Evolutionary conservation across 1,139 yeast genomes (phyloP).

Genomic region (Saccharomyces hybrid): DNA sequence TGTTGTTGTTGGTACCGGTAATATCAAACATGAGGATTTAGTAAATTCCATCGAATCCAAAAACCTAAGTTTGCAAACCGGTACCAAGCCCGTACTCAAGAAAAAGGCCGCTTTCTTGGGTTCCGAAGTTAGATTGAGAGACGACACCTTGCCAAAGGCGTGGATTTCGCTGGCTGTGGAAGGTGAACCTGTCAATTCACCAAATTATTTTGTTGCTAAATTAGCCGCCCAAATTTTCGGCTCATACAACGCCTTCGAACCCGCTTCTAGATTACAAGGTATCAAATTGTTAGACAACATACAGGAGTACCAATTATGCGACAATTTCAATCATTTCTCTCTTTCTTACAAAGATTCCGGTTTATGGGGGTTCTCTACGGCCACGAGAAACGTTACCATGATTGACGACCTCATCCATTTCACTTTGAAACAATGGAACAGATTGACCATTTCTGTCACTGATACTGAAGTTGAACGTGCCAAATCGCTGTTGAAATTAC

Average conservation of each 20-base stretch:
- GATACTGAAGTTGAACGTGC: conserved; percentile 75
- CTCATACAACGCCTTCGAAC: conserved; percentile 45
- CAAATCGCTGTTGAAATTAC: conserved; percentile 60
- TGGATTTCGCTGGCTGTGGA: conserved; percentile 66
- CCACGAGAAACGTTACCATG: conserved; percentile 48
- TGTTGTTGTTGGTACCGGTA: conserved; percentile 69
- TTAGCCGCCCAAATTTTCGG: conserved; percentile 72
- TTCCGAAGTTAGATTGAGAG: conserved; percentile 81
- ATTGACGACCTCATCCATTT: conserved; percentile 74
- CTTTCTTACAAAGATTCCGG: conserved; percentile 67
- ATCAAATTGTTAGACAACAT: conserved; percentile 75
- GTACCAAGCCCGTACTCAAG: conserved; percentile 42
- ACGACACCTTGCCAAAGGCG: conserved; percentile 76
- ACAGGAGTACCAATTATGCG: conserved; percentile 65
- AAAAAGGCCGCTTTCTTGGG: conserved; percentile 58
- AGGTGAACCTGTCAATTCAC: conserved; percentile 58
- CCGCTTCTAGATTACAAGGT: conserved; percentile 62
- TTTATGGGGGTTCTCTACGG: conserved; percentile 74
- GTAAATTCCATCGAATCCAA: conserved; percentile 50
- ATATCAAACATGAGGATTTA: conserved; percentile 57
- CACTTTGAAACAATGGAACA: conserved; percentile 78
- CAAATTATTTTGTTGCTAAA: conserved; percentile 60
- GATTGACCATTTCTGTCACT: conserved; percentile 65
- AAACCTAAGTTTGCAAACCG: conserved; percentile 39
- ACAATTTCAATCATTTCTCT: conserved; percentile 64